Conservation (phyloP, 2,329 filamentous ascomycete species). For the Calonectria hawksworthii region DNA sequence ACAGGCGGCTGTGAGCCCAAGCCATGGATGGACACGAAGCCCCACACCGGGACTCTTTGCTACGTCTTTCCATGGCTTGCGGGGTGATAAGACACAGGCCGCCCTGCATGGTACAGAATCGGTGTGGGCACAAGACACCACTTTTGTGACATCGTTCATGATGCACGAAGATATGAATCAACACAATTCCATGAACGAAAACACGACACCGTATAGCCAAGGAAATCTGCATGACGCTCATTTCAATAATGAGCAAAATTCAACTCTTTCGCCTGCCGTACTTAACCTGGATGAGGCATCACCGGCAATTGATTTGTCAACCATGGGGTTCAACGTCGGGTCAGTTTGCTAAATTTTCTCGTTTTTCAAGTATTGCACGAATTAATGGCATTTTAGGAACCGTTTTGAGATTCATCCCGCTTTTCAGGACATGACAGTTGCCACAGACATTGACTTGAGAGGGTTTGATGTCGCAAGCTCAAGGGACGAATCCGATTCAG, state of each 20-base stretch:
- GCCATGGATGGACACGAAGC: not conserved
- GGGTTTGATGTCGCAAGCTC: not conserved
- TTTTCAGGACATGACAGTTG: not conserved
- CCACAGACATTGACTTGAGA: not conserved
- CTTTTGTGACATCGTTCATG: not conserved
- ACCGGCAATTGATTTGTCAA: not conserved
- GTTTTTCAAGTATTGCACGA: not conserved
- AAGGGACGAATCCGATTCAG: constrained; percentile 5
- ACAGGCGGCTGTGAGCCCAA: not conserved
- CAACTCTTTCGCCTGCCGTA: not conserved
- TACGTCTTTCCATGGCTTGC: not conserved
- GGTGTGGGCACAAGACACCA: not conserved
- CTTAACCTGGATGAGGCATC: not conserved
- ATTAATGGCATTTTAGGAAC: not conserved
- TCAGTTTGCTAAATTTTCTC: not conserved
- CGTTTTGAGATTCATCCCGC: not conserved
- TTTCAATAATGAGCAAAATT: not conserved
- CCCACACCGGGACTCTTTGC: constrained; percentile 1
- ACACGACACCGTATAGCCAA: too few relatives aligned
- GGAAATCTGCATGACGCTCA: not conserved
- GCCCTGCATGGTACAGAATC: not conserved
- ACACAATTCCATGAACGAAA: not conserved
- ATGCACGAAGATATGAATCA: not conserved
- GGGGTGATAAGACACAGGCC: not conserved
- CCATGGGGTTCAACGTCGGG: not conserved